Percentiles rank a stretch among this genome's conserved stretches.
Evolutionary conservation across 2,329 filamentous ascomycete species (phyloP).

Genomic region (Colletotrichum spinosum): DNA sequence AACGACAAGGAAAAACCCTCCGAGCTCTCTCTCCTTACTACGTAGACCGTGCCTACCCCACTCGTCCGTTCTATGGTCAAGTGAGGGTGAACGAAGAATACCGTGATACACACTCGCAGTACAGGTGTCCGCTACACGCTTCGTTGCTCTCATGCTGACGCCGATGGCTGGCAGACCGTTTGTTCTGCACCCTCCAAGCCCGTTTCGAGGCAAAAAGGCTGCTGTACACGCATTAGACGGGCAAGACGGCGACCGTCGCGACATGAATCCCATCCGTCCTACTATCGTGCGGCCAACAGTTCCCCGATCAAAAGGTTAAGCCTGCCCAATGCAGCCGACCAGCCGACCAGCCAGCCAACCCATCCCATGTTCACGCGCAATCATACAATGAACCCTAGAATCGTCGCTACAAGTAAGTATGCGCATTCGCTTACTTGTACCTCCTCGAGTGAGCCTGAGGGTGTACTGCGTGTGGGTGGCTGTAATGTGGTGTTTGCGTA

Average conservation of each 20-base stretch:
- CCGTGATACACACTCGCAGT: too few relatives aligned
- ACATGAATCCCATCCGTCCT: neutral
- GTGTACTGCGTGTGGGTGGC: too few relatives aligned
- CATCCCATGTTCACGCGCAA: conserved; percentile 1
- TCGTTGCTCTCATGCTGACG: conserved; percentile 3
- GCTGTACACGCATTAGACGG: neutral
- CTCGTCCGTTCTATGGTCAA: conserved; percentile 13
- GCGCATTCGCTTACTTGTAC: too few relatives aligned
- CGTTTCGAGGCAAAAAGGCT: conserved; percentile 13
- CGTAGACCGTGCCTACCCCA: conserved; percentile 8
- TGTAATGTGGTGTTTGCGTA: neutral
- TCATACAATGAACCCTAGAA: neutral
- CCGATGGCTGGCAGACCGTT: neutral
- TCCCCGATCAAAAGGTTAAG: conserved; percentile 8
- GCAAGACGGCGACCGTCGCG: neutral
- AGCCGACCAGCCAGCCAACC: neutral
- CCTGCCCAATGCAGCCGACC: neutral
- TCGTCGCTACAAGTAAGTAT: too few relatives aligned
- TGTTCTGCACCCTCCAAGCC: conserved; percentile 1
- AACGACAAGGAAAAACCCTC: conserved; percentile 13
- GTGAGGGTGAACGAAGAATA: neutral
- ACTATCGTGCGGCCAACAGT: neutral
- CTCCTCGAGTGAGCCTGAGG: too few relatives aligned
- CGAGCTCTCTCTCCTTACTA: conserved; percentile 1
- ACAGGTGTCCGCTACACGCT: neutral